These are phyloP conservation scores for Paecilomyces fulvus DNA, from an alignment of 2,329 filamentous ascomycete species.

Conservation along the genomic window DNA sequence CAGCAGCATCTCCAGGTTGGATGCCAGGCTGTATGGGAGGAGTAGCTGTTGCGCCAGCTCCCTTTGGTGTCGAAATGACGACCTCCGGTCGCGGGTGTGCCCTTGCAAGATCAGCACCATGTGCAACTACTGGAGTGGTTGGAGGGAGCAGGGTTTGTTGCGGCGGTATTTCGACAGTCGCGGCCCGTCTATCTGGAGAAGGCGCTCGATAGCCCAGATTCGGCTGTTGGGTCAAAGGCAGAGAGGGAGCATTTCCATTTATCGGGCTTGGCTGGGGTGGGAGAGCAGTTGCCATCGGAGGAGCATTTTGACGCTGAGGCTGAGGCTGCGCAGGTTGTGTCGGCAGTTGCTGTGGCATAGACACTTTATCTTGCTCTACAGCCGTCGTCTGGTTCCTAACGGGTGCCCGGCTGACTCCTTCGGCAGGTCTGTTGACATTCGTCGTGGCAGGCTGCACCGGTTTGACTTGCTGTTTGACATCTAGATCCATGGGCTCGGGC, in stretches of 20 bases:
- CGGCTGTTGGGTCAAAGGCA: conserved; percentile 14
- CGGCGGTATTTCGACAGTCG: conserved; percentile 4
- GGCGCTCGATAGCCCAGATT: conserved; percentile 9
- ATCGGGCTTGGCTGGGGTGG: conserved; percentile 9
- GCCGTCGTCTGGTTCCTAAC: neutral
- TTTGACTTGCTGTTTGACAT: conserved; percentile 16
- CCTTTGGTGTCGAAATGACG: conserved; percentile 18
- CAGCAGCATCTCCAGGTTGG: conserved; percentile 7
- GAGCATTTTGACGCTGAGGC: conserved; percentile 7
- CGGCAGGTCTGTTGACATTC: conserved; percentile 2
- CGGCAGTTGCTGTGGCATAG: conserved; percentile 4
- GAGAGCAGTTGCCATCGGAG: conserved; percentile 7
- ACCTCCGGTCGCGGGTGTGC: conserved; percentile 12
- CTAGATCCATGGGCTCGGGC: conserved; percentile 20
- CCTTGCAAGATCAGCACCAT: conserved; percentile 3
- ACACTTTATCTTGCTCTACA: neutral
- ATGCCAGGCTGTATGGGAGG: conserved; percentile 8
- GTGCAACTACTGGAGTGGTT: conserved; percentile 8
- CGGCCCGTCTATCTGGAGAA: conserved; percentile 4
- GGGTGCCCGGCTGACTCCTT: neutral
- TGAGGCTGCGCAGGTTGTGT: conserved; percentile 5
- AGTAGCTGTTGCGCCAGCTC: conserved; percentile 9
- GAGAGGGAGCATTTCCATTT: conserved; percentile 12
- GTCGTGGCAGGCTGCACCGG: conserved; percentile 6
- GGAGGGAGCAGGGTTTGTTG: conserved; percentile 10